Evolutionary conservation across 2,329 filamentous ascomycete species (phyloP).

Genomic region (Leptoxyphium fumago): DNA sequence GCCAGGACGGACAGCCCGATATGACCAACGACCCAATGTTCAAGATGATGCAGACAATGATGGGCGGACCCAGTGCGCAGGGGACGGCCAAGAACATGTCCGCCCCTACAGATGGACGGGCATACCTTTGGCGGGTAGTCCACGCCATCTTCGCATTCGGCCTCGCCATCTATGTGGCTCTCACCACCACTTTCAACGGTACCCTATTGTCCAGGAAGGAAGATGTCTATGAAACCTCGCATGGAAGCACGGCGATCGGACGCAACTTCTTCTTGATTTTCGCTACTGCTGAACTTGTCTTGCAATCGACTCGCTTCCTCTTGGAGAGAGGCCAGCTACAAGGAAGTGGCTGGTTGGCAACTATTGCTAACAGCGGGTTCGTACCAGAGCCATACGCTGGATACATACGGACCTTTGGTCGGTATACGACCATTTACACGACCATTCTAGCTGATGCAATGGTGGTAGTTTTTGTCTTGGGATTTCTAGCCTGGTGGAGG

Average conservation of each 20-base stretch:
- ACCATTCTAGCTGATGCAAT: constrained; percentile 61
- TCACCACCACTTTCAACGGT: constrained; percentile 55
- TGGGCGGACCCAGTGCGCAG: constrained; percentile 18
- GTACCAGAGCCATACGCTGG: constrained; percentile 50
- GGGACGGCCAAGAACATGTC: neutral
- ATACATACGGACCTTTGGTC: constrained; percentile 45
- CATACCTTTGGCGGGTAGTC: constrained; percentile 54
- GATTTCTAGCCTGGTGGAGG: constrained; percentile 37
- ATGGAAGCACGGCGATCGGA: constrained; percentile 25
- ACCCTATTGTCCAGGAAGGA: constrained; percentile 41
- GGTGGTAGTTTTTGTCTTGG: constrained; percentile 62
- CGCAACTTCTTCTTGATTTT: constrained; percentile 65
- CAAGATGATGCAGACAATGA: constrained; percentile 31
- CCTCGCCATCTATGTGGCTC: constrained; percentile 55
- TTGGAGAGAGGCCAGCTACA: constrained; percentile 47
- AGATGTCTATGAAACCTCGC: constrained; percentile 23
- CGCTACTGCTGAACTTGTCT: constrained; percentile 57
- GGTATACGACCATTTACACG: constrained; percentile 56
- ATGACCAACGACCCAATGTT: constrained; percentile 28
- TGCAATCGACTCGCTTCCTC: constrained; percentile 58
- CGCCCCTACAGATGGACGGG: constrained; percentile 23
- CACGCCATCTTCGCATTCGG: constrained; percentile 58
- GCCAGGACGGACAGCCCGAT: constrained; percentile 16
- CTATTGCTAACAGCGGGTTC: constrained; percentile 40
- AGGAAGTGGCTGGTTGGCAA: constrained; percentile 48